Base-by-base conservation (phyloP, 139 green algal genomes). In the Zygnema cylindricum region DNA sequence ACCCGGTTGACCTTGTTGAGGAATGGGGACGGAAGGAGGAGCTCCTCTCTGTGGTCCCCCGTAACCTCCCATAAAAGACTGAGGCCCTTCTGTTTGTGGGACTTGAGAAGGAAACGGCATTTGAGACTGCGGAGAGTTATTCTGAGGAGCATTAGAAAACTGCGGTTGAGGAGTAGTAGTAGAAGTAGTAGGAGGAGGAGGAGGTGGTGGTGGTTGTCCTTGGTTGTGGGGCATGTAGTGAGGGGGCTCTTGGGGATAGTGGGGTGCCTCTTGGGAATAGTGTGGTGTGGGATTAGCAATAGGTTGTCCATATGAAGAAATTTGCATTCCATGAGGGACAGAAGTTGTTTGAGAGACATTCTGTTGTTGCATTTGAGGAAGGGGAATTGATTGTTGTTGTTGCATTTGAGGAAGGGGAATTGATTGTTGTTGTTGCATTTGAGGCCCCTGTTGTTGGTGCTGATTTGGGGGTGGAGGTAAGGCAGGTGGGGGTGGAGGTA, bases 361-460 rank as follows among this genome's bases (percentile, higher is more conserved):
- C n/a, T n/a, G n/a, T n/a, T n/a, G n/a, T n/a, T n/a, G n/a, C n/a
- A n/a, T n/a, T n/a, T n/a, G n/a, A n/a, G n/a, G n/a, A n/a, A n/a
- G n/a, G n/a, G n/a, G n/a, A n/a, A n/a, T n/a, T n/a, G n/a, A n/a
- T n/a, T n/a, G n/a, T n/a, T n/a, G n/a, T n/a, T n/a, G n/a, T n/a
- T n/a, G n/a, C n/a, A n/a, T n/a, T n/a, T n/a, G n/a, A n/a, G n/a
- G n/a, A n/a, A n/a, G n/a, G n/a, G n/a, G n/a, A n/a, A n/a, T n/a
- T n/a, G n/a, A n/a, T n/a, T n/a, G n/a, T n/a, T n/a, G n/a, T n/a
- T n/a, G n/a, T n/a, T n/a, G n/a, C n/a, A n/a, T 63, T 7, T 7
- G 71, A 79, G 71, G 71, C 71, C 71, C 71, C 76, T 86, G 79
- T 69, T 86, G 79, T 69, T 86, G 79, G 54, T 84, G 77, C 77